Evolutionary conservation across 1,139 yeast species (phyloP).

Genomic region (Pneumocystis canis): DNA sequence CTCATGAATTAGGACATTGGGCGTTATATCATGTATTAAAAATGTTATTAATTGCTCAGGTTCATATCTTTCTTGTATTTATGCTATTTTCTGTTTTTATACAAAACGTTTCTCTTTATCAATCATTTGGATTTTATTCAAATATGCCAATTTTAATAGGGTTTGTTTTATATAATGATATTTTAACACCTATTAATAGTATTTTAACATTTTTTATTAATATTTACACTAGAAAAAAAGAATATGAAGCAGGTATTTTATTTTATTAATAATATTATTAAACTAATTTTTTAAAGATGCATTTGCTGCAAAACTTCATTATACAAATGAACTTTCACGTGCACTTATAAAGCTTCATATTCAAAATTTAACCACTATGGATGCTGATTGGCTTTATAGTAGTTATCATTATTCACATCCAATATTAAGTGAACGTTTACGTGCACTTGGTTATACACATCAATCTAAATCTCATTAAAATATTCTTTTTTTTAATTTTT

Average conservation of each 20-base stretch:
- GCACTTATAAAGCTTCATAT: conserved; percentile 64
- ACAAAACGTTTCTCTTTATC: conserved; percentile 60
- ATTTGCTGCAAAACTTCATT: conserved; percentile 63
- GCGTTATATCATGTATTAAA: conserved; percentile 69
- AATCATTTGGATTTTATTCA: conserved; percentile 57
- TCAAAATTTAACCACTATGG: conserved; percentile 68
- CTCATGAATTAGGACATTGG: conserved; percentile 98
- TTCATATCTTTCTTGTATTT: conserved; percentile 49
- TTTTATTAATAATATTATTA: conserved; percentile 32
- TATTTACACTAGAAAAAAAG: conserved; percentile 65
- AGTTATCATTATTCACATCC: conserved; percentile 88
- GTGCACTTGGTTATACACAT: conserved; percentile 35
- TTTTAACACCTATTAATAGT: conserved; percentile 64
- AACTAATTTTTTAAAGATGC: conserved; percentile 13
- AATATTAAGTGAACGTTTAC: conserved; percentile 69
- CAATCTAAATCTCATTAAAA: background rate
- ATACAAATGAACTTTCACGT: conserved; percentile 48
- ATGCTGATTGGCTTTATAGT: conserved; percentile 79
- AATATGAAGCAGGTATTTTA: conserved; percentile 52
- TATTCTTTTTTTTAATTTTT: background rate
- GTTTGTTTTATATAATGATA: conserved; percentile 46
- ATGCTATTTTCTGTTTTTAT: conserved; percentile 65
- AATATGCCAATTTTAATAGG: conserved; percentile 66
- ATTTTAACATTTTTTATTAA: conserved; percentile 51
- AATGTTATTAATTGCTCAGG: conserved; percentile 49